Evolutionary conservation across 106 monocot genomes (phyloP).

Genomic region (Allium cepa): DNA sequence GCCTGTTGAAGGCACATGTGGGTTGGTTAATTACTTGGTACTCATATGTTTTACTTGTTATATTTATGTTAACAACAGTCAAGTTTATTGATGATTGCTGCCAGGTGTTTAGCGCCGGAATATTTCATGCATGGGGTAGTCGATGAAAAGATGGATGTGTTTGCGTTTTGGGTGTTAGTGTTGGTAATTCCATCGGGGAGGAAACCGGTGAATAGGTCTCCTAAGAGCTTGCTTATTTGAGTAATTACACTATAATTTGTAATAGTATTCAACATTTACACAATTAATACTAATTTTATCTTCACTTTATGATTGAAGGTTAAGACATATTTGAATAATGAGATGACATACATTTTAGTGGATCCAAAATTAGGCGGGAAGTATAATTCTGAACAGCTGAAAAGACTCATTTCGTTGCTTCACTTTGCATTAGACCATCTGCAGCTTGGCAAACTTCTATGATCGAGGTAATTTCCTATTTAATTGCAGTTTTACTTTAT

Average conservation of each 20-base stretch:
- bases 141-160: slow-evolving; percentile 74
- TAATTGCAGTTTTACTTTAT: not conserved
- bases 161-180: slow-evolving; percentile 61
- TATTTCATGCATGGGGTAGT: slow-evolving; percentile 67
- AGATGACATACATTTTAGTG: slow-evolving; percentile 28
- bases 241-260: slow-evolving; percentile 5
- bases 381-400: slow-evolving; percentile 41
- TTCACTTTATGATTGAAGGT: slow-evolving; percentile 23
- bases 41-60: not conserved
- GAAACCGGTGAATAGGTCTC: slow-evolving; percentile 59
- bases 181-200: slow-evolving; percentile 58
- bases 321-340: slow-evolving; percentile 41
- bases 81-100: not conserved
- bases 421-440: slow-evolving; percentile 53
- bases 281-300: not conserved
- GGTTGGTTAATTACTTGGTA: slow-evolving; percentile 13
- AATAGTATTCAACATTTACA: not conserved
- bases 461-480: slow-evolving; percentile 41
- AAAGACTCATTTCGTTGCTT: slow-evolving; percentile 55
- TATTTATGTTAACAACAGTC: not conserved
- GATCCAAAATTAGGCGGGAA: slow-evolving; percentile 46
- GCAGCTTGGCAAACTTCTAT: slow-evolving; percentile 61
- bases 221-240: slow-evolving; percentile 53
- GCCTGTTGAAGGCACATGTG: slow-evolving; percentile 71
- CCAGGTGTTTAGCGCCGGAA: slow-evolving; percentile 67